Base-by-base conservation (phyloP, 352 stramenopile species). In the Globisporangium paddicum region DNA sequence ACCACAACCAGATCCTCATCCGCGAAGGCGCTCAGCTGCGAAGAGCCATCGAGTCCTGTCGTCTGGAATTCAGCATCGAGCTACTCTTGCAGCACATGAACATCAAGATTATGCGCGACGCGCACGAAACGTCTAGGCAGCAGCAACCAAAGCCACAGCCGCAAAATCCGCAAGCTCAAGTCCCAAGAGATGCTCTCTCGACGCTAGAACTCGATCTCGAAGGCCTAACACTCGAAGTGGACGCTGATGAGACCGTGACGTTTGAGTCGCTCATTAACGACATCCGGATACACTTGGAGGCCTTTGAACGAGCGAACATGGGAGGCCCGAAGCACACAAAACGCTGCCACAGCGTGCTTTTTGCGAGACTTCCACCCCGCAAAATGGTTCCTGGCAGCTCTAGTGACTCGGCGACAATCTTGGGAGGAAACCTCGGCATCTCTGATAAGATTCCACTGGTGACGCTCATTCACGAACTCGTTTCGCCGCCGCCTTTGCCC, bases 1-100 rank as follows among this genome's bases (percentile, higher is more conserved):
- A 86, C 35, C 80, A 89, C 51, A 63, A 80, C 42, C 64, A 70
- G 19, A 60, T 75, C 3, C 59, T 88, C 14, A 47, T 69, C 5
- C 68, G 67, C 26, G 78, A 86, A 67, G 74, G 78, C 5, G 74
- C 72, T 0, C 74, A 84, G 50, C 67, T 88, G 14, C 72, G 78
- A 2, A 69, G 73, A 45, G 78, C 72, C 1, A 62, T 86, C 11
- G 76, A 88, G 51, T 75, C 72, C 6, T 84, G 72, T 60, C 78
- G 74, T 2, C 70, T 88, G 25, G 78, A 88, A 58, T 86, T 88
- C 45, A 86, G 76, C 40, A 66, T 88, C 23, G 70, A 88, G 26
- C 14, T 86, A 23, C 62, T 88, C 18, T 55, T 88, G 38, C 55
- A 86, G 28, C 76, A 84, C 47, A 85, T 88, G 76, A 44, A 51